Percentiles rank a stretch among this genome's conserved stretches.
phyloP scores from a whole-genome alignment of 2,329 filamentous ascomycete species.

The Didymella glomerata region DNA sequence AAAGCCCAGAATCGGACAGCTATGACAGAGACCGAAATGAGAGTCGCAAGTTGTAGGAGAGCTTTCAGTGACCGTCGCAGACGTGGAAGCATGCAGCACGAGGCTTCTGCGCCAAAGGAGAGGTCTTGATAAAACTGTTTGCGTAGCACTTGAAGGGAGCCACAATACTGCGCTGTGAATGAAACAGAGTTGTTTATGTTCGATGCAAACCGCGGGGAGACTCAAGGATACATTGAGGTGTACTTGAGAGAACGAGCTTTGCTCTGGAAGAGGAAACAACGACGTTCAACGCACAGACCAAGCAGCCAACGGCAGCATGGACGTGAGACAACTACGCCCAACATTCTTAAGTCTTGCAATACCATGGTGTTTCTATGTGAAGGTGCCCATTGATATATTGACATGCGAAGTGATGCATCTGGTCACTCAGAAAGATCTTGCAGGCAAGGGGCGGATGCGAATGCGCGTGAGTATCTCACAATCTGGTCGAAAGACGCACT shows the following conservation, averaged over 20 bases:
- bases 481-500: too few relatives aligned
- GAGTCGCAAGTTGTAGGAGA: neutral
- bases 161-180: neutral
- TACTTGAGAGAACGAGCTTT: neutral
- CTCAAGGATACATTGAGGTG: neutral
- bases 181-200: neutral
- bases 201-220: neutral
- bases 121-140: neutral
- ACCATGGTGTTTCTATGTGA: neutral
- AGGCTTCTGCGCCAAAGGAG: neutral
- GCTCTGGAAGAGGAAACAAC: neutral
- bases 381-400: neutral
- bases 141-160: neutral
- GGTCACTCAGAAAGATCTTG: neutral
- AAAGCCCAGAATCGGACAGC: neutral
- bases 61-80: neutral
- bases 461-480: too few relatives aligned
- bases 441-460: neutral
- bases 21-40: neutral
- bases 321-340: neutral
- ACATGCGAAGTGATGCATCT: neutral
- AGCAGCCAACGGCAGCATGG: too few relatives aligned
- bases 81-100: conserved; percentile 14
- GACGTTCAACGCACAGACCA: neutral
- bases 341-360: neutral